Base-by-base conservation (phyloP, 129 eudicot genomes). In the Helichrysum umbraculigerum region DNA sequence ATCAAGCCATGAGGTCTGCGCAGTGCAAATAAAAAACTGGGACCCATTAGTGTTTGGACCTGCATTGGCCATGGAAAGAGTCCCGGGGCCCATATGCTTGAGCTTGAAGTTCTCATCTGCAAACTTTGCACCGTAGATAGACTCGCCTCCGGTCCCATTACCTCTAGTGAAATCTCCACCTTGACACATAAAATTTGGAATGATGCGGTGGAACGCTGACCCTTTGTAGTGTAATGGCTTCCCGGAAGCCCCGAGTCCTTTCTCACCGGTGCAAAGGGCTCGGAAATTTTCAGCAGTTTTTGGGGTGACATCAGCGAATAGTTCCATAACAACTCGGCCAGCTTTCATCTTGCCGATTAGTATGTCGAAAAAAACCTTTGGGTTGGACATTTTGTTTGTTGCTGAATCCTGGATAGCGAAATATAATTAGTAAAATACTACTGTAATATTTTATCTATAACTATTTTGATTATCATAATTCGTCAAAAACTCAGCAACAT, bases 191-290 rank as follows among this genome's bases (percentile, higher is more conserved):
- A 91, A 91, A 2, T 73, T 57, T 2, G 98, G 98, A 59, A 94
- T 94, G 17, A 94, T 87, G 32, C 96, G 89, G 70, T 94, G 98
- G 63, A 94, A 94, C 7, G 69, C 66, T 1, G 98, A 94, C 21
- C 97, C 98, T 83, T 94, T 94, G 90, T 83, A 91, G 72, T 94
- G 98, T 39, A 94, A 66, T 42, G 93, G 88, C 81, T 94, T 91
- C 59, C 97, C 98, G 1, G 72, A 70, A n/a, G 47, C 6, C 51
- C 98, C 96, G 10, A 91, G 79, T 4, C 98, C 98, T 79, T 87
- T 94, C 86, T 94, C 98, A 39, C 98, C 98, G 0, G 98, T 94
- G 87, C 98, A 93, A 32, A 93, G 91, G 16, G 97, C 98, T 9
- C 97, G 96, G 76, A 94, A 94, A 70, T 94, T 91, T 74, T 94